phyloP scores from a whole-genome alignment of 352 stramenopile species.

The Thalassiosira livingstoniorum region DNA sequence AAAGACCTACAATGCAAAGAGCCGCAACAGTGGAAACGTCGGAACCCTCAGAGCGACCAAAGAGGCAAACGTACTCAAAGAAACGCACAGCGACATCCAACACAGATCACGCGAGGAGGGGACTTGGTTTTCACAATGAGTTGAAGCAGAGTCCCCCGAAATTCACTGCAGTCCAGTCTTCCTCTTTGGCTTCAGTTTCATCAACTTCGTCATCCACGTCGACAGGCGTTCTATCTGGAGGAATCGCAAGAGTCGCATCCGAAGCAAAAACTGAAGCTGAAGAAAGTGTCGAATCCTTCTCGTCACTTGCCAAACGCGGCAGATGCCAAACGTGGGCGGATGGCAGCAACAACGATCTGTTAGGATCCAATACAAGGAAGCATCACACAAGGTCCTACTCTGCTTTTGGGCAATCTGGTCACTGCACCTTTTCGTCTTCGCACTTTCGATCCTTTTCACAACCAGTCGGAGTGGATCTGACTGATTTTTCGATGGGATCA shows the following conservation, averaged over 20 bases:
- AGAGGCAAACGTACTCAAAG: constrained; percentile 19
- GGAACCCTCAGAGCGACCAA: background rate
- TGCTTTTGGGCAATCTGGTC: background rate
- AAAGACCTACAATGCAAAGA: background rate
- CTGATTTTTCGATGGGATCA: background rate
- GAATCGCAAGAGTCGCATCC: background rate
- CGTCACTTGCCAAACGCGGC: constrained; percentile 18
- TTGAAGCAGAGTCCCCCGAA: constrained; percentile 38
- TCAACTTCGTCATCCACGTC: background rate
- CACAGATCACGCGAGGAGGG: background rate
- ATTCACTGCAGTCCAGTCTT: constrained; percentile 19
- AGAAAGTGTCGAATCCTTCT: constrained; percentile 37
- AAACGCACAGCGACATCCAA: constrained; percentile 39
- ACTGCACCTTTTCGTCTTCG: background rate
- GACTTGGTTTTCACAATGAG: background rate
- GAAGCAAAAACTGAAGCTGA: background rate
- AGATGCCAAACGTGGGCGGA: background rate
- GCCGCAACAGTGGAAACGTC: constrained; percentile 11
- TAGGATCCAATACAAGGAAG: background rate
- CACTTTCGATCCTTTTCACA: background rate
- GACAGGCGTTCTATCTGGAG: background rate
- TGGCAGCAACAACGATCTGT: no score
- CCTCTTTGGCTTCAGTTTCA: constrained; percentile 25
- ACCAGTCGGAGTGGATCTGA: background rate
- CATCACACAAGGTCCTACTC: background rate